Evolutionary conservation across 2,329 filamentous ascomycete species (phyloP).

Genomic region (Fusarium mexicanum): DNA sequence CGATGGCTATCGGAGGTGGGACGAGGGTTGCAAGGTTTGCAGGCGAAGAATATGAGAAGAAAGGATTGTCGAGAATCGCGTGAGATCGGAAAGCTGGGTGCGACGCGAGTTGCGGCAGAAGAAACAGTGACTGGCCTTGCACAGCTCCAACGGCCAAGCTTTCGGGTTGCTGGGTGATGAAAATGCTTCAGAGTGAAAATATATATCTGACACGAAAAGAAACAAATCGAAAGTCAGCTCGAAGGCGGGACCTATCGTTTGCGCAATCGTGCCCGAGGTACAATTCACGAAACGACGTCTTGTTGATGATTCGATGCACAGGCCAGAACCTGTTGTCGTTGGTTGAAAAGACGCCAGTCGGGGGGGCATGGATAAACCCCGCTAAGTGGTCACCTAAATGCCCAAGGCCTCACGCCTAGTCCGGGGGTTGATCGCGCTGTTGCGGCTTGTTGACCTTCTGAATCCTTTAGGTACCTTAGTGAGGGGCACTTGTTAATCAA

Average conservation of each 20-base stretch:
- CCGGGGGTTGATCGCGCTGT: neutral
- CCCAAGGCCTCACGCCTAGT: neutral
- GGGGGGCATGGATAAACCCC: conserved; percentile 28
- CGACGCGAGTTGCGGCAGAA: neutral
- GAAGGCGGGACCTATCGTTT: conserved; percentile 19
- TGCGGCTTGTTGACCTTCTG: conserved; percentile 23
- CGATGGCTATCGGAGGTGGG: neutral
- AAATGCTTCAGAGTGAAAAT: neutral
- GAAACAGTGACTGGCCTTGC: neutral
- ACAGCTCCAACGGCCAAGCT: neutral
- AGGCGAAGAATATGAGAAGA: conserved; percentile 11
- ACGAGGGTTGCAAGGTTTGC: conserved; percentile 5
- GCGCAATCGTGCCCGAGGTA: conserved; percentile 21
- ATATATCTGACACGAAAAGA: conserved; percentile 6
- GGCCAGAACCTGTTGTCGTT: conserved; percentile 30
- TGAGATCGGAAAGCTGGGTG: conserved; percentile 6
- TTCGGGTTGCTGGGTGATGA: neutral
- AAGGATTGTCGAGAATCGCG: conserved; percentile 9
- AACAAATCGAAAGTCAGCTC: conserved; percentile 23
- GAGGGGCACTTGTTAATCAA: conserved; percentile 12
- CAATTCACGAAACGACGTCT: conserved; percentile 35
- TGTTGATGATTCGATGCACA: conserved; percentile 41
- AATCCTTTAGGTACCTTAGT: conserved; percentile 5
- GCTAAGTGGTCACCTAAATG: conserved; percentile 1
- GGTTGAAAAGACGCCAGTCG: conserved; percentile 32